phyloP scores from a whole-genome alignment of 2,329 filamentous ascomycete genomes.

The Metarhizium rileyi region DNA sequence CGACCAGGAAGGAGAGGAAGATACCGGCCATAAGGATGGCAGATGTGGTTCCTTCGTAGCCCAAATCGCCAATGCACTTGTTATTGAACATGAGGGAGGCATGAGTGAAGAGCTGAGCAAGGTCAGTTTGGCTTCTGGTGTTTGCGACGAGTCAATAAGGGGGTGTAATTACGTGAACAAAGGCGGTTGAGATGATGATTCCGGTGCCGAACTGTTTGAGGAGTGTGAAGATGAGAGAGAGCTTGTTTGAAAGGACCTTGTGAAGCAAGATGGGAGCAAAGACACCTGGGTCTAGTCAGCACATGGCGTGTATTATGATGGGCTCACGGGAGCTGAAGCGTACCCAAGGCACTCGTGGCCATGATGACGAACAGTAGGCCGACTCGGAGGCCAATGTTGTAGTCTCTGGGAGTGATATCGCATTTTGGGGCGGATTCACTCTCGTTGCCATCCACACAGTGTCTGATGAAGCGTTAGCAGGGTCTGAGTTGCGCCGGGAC shows the following conservation, averaged over 20 bases:
- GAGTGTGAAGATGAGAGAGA: conserved; percentile 44
- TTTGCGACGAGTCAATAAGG: neutral
- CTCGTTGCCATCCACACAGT: conserved; percentile 45
- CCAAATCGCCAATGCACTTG: conserved; percentile 54
- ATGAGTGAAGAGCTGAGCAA: conserved; percentile 59
- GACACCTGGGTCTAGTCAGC: conserved; percentile 32
- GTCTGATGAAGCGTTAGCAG: conserved; percentile 22
- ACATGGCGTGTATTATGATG: neutral
- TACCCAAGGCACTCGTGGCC: conserved; percentile 55
- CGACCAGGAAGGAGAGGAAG: conserved; percentile 62
- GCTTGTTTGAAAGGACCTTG: conserved; percentile 42
- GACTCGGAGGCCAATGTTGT: conserved; percentile 58
- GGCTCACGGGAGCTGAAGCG: conserved; percentile 1
- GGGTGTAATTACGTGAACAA: conserved; percentile 46
- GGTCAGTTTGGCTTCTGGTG: conserved; percentile 1
- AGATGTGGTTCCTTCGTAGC: conserved; percentile 59
- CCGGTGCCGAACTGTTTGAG: conserved; percentile 69
- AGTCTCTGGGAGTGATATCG: conserved; percentile 38
- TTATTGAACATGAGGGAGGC: conserved; percentile 64
- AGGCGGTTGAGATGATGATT: conserved; percentile 62
- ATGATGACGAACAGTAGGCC: conserved; percentile 66
- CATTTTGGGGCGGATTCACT: conserved; percentile 32
- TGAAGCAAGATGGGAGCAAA: conserved; percentile 57
- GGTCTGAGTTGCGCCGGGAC: neutral
- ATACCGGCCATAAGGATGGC: conserved; percentile 66